Base-by-base conservation (phyloP, 768 basidiomycete genomes). In the Pulveroboletus ravenelii region DNA sequence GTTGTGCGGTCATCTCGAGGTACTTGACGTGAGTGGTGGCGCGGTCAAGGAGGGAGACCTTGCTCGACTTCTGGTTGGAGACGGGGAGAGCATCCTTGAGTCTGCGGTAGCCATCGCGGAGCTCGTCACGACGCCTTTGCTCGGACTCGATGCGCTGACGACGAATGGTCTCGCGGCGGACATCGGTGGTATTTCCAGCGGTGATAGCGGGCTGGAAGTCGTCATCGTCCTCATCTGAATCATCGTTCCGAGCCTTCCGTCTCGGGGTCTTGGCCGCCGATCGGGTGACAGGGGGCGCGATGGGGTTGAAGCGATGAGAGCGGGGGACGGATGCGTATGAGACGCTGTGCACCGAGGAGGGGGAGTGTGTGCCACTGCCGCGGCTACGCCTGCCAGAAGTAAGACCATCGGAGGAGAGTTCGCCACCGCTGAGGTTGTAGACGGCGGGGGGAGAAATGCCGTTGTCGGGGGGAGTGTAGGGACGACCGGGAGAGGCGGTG, bases 91-190 rank as follows among this genome's bases (percentile, higher is more conserved):
- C 86, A 62, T 91, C 87, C 80, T 91, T 92, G 73, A 95, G 84
- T 51, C 87, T 81, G 60, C 85, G 81, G 72, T 94, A 95, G 53
- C 90, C 92, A 50, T 95, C 92, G 49, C 93, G 78, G 65, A 95
- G 87, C 72, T 95, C 93, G 62, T 94, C 91, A 35, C 93, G 82
- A 59, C 93, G 80, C 58, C 91, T 78, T 76, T 94, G 89, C 75
- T 93, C 90, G 23, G 89, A 91, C 77, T 93, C 90, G 74, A 93
- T 93, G 71, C 90, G 88, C 74, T 92, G 89, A 66, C 84, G 83
- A 66, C 90, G 88, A 62, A 93, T 89, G 49, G 89, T 88, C 76
- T 93, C 90, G 65, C 90, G 87, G 70, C 89, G 89, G 72, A 76
- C 76, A 64, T 86, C 86, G 64, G 78, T 78, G 53, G 68, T 72